Evolutionary conservation across 495 filamentous ascomycete species (phyloP).

Genomic region (Terfezia claveryi): DNA sequence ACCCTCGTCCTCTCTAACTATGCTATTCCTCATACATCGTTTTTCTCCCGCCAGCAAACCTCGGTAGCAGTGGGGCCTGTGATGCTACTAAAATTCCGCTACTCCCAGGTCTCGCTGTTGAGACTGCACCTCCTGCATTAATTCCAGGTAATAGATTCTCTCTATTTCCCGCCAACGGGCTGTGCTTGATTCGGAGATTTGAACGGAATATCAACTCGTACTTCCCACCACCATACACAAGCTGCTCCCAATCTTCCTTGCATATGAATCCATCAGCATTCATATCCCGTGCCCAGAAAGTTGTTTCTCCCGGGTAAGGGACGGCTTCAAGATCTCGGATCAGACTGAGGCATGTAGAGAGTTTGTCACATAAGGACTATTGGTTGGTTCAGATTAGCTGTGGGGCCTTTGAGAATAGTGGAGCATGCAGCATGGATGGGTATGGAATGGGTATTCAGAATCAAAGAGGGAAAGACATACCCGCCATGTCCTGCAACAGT

Average conservation of each 20-base stretch:
- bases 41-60: not conserved
- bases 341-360: not conserved
- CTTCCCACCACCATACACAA: not conserved
- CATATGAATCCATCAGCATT: not conserved
- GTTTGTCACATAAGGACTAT: not conserved
- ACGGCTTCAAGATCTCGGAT: not conserved
- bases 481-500: not conserved
- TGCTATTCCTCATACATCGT: not conserved
- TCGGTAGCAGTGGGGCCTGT: not conserved
- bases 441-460: not conserved
- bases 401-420: not conserved
- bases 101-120: too few relatives aligned
- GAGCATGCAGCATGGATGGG: not conserved
- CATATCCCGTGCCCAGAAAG: not conserved
- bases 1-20: too few relatives aligned
- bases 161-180: too few relatives aligned
- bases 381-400: not conserved
- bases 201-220: not conserved
- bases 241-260: not conserved
- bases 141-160: too few relatives aligned
- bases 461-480: not conserved
- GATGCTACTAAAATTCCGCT: too few relatives aligned
- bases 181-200: not conserved
- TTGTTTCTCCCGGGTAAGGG: not conserved
- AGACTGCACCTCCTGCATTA: too few relatives aligned